Percentiles rank a stretch among this genome's conserved stretches.
Conservation (phyloP, 140 eudicot species). For the Oenanthe javanica region DNA sequence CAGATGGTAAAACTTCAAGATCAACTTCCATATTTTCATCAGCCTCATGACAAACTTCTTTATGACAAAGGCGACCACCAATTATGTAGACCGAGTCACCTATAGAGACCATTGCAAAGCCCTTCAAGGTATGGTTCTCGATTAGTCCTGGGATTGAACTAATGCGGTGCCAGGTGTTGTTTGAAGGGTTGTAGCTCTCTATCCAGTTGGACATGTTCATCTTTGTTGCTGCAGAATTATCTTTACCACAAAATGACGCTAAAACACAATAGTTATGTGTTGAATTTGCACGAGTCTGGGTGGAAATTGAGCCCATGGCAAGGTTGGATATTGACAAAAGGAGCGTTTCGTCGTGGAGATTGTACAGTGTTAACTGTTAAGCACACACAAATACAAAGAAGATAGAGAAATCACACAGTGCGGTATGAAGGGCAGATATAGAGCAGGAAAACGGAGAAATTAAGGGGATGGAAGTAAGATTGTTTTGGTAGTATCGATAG, state of each 20-base stretch:
- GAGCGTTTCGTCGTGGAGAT: neutral
- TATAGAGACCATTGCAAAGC: conserved; percentile 45
- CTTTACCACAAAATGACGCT: conserved; percentile 46
- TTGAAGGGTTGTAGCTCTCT: conserved; percentile 36
- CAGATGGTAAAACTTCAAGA: conserved; percentile 23
- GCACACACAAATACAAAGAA: conserved; percentile 10
- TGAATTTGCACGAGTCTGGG: conserved; percentile 29
- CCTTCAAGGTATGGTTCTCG: conserved; percentile 36
- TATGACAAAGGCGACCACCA: conserved; percentile 45
- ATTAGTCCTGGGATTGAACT: conserved; percentile 41
- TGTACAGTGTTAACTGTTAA: conserved; percentile 2
- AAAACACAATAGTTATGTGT: conserved; percentile 33
- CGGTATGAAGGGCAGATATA: conserved; percentile 24
- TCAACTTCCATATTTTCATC: conserved; percentile 14
- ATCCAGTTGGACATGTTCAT: conserved; percentile 33
- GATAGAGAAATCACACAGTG: conserved; percentile 18
- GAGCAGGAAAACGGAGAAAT: conserved; percentile 12
- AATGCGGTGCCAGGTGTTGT: conserved; percentile 35
- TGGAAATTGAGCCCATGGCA: conserved; percentile 41
- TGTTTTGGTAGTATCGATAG: conserved; percentile 9
- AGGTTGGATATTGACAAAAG: conserved; percentile 21
- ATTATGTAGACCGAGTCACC: conserved; percentile 38
- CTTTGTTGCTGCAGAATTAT: conserved; percentile 12
- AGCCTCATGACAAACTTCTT: conserved; percentile 1
- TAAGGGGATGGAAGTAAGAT: conserved; percentile 5